A percentile compares a stretch with the other conserved stretches of the same genome.
phyloP scores from a whole-genome alignment of 2,329 filamentous ascomycete species.

The Cladorrhinum sp. region DNA sequence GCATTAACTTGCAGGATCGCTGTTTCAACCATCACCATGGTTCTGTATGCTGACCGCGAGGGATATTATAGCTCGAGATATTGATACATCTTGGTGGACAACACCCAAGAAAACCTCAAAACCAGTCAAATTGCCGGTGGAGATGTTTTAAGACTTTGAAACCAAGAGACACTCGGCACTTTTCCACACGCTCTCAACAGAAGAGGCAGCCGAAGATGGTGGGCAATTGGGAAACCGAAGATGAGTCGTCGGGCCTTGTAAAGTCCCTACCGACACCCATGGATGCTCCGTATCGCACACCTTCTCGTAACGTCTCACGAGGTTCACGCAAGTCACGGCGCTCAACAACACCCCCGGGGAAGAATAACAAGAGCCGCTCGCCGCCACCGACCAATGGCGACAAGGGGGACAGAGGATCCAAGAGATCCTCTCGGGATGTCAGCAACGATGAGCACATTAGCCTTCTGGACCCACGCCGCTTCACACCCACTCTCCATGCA shows the following conservation, averaged over 20 bases:
- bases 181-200: slow-evolving; percentile 1
- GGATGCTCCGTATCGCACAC: slow-evolving; percentile 69
- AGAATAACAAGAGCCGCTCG: slow-evolving; percentile 55
- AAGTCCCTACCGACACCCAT: slow-evolving; percentile 65
- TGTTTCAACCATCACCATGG: slow-evolving; percentile 10
- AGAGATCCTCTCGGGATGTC: slow-evolving; percentile 57
- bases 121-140: slow-evolving; percentile 7
- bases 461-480: slow-evolving; percentile 82
- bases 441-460: slow-evolving; percentile 65
- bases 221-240: slow-evolving; percentile 58
- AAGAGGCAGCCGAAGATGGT: slow-evolving; percentile 41
- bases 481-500: slow-evolving; percentile 92
- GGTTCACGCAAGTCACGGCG: slow-evolving; percentile 60
- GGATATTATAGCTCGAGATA: neutral
- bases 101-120: slow-evolving; percentile 7
- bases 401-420: slow-evolving; percentile 44
- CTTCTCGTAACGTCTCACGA: slow-evolving; percentile 71
- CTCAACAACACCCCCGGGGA: slow-evolving; percentile 62
- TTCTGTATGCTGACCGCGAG: slow-evolving; percentile 8
- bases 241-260: slow-evolving; percentile 56
- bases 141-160: slow-evolving; percentile 19
- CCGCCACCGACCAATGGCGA: slow-evolving; percentile 50
- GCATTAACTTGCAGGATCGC: slow-evolving; percentile 9
- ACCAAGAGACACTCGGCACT: slow-evolving; percentile 11
- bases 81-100: neutral